Evolutionary conservation across 78 protist species (phyloP).

Genomic region (Polysphondylium violaceum): DNA sequence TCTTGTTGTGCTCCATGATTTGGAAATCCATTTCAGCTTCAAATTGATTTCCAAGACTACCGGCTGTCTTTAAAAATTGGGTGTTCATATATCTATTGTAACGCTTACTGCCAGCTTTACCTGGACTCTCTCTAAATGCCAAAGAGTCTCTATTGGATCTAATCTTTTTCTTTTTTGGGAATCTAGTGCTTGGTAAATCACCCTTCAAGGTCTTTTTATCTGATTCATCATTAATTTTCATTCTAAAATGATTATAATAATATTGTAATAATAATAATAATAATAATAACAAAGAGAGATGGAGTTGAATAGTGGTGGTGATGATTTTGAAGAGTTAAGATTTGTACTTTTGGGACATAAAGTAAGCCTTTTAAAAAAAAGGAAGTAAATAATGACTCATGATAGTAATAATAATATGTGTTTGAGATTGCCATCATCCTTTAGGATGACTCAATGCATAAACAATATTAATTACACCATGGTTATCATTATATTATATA

Average conservation of each 20-base stretch:
- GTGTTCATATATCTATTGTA: conserved; percentile 65
- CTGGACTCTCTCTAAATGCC: conserved; percentile 65
- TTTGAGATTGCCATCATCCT: too few species aligned
- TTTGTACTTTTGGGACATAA: background rate
- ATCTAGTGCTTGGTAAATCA: background rate
- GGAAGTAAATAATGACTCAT: too few species aligned
- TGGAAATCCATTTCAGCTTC: conserved; percentile 42
- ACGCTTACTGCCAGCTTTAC: conserved; percentile 70
- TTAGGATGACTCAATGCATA: too few species aligned
- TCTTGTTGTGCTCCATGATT: conserved; percentile 17
- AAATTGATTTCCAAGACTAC: conserved; percentile 8
- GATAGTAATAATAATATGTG: too few species aligned
- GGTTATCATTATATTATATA: background rate
- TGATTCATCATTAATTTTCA: conserved; percentile 31
- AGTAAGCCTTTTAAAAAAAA: too few species aligned
- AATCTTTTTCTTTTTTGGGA: conserved; percentile 10
- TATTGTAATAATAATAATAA: background rate
- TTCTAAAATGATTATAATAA: background rate
- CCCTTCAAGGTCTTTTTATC: conserved; percentile 19
- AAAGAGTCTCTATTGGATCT: conserved; percentile 43
- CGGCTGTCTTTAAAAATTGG: conserved; percentile 51
- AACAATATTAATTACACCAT: background rate
- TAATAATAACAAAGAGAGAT: background rate
- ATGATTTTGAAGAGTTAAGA: background rate
- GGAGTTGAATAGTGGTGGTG: background rate